Evolutionary conservation across 768 basidiomycete genomes (phyloP).

Genomic region (Tricholoma sp.): DNA sequence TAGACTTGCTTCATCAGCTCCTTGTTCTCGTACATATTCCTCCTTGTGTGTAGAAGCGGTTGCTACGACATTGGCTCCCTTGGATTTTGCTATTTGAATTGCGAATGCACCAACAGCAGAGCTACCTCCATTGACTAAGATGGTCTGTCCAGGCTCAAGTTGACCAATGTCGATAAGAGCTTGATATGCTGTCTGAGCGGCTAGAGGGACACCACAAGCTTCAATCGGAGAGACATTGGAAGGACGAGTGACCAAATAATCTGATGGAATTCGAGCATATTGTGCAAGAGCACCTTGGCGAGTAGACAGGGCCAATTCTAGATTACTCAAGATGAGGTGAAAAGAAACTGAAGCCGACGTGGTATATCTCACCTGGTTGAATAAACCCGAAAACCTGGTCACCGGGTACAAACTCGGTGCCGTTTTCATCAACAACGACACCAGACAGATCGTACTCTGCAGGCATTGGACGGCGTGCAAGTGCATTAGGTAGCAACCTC

Average conservation of each 20-base stretch:
- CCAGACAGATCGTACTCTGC: conserved; percentile 65
- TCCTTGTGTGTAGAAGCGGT: conserved; percentile 60
- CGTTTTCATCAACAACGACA: conserved; percentile 50
- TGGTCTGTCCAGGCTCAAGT: conserved; percentile 51
- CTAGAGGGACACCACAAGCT: conserved; percentile 59
- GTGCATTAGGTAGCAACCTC: conserved; percentile 35
- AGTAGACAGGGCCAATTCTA: conserved; percentile 25
- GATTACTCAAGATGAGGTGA: not conserved
- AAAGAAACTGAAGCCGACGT: not conserved
- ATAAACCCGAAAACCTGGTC: conserved; percentile 63
- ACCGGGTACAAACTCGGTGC: conserved; percentile 47
- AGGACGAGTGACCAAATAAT: conserved; percentile 40
- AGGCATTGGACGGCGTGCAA: conserved; percentile 43
- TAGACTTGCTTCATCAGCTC: conserved; percentile 57
- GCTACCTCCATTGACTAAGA: conserved; percentile 71
- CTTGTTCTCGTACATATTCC: conserved; percentile 48
- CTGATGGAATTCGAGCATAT: conserved; percentile 45
- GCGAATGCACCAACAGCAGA: conserved; percentile 65
- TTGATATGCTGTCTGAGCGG: conserved; percentile 55
- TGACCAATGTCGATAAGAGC: conserved; percentile 42
- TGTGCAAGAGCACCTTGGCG: conserved; percentile 55
- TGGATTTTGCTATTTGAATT: conserved; percentile 67
- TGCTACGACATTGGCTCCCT: conserved; percentile 53
- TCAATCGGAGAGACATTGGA: conserved; percentile 44
- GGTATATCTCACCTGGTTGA: conserved; percentile 24